phyloP scores from a whole-genome alignment of 2,329 filamentous ascomycete species.

The Aspergillus ochraceus region DNA sequence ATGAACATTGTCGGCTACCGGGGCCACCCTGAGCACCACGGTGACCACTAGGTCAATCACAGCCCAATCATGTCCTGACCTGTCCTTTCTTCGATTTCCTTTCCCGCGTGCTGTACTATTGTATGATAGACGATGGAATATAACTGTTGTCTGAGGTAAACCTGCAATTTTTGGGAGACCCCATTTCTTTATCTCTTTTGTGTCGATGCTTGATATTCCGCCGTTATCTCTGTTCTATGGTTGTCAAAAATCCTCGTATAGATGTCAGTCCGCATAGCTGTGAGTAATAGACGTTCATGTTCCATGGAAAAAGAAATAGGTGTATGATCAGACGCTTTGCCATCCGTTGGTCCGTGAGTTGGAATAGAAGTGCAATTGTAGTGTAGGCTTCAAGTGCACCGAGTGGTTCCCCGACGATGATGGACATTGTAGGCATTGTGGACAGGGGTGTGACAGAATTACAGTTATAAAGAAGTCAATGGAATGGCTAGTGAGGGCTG shows the following conservation, averaged over 20 bases:
- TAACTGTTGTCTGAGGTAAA: conserved; percentile 43
- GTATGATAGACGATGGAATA: conserved; percentile 51
- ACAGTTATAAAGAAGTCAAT: background rate
- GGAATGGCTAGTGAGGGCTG: background rate
- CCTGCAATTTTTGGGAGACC: conserved; percentile 7
- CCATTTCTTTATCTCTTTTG: conserved; percentile 15
- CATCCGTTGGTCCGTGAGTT: no score
- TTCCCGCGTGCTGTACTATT: conserved; percentile 40
- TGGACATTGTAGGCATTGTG: no score
- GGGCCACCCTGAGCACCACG: conserved; percentile 60
- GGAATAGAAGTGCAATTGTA: no score
- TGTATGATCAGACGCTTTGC: background rate
- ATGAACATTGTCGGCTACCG: conserved; percentile 94
- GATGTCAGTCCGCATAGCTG: conserved; percentile 1
- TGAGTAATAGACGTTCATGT: background rate
- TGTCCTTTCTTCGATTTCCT: conserved; percentile 34
- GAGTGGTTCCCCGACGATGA: no score
- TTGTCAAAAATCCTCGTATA: conserved; percentile 5
- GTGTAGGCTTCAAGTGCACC: no score
- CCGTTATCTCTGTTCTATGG: background rate
- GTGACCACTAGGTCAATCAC: conserved; percentile 35
- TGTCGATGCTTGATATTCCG: conserved; percentile 5
- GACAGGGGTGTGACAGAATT: background rate
- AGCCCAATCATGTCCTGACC: conserved; percentile 25
- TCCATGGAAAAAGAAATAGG: background rate